Evolutionary conservation across 208 protist genomes (phyloP).

Genomic region (Leishmania arabica): DNA sequence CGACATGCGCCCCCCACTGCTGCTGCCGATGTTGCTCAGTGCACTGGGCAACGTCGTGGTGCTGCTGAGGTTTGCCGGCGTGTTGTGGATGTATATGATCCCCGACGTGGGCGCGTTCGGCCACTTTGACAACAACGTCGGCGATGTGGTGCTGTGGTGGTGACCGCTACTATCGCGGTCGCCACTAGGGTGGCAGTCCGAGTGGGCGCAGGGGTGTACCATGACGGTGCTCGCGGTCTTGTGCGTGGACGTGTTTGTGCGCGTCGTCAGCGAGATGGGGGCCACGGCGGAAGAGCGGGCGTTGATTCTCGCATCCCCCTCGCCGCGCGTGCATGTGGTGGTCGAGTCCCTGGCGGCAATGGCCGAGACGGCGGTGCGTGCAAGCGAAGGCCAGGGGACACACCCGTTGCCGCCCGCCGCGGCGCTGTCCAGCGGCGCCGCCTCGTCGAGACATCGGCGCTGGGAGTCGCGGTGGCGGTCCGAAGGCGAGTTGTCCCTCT

Average conservation of each 20-base stretch:
- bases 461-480: background rate
- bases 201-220: background rate
- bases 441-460: background rate
- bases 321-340: background rate
- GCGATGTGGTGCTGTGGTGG: background rate
- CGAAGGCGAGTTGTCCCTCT: background rate
- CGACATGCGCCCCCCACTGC: background rate
- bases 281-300: background rate
- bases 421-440: background rate
- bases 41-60: background rate
- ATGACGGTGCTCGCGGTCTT: background rate
- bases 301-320: background rate
- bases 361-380: background rate
- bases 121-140: constrained; percentile 12
- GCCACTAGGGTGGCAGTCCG: background rate
- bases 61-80: constrained; percentile 3
- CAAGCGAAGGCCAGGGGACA: too few relatives aligned
- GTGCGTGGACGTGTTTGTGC: background rate
- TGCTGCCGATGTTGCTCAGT: constrained; percentile 5
- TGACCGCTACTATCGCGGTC: background rate
- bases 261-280: background rate
- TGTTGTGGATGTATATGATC: constrained; percentile 19
- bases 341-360: background rate
- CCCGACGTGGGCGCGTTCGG: constrained; percentile 16
- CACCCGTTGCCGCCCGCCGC: background rate